Percentiles rank a stretch among this genome's conserved stretches.
Conservation (phyloP, 805 yeast species). For the Yarrowia sp. region DNA sequence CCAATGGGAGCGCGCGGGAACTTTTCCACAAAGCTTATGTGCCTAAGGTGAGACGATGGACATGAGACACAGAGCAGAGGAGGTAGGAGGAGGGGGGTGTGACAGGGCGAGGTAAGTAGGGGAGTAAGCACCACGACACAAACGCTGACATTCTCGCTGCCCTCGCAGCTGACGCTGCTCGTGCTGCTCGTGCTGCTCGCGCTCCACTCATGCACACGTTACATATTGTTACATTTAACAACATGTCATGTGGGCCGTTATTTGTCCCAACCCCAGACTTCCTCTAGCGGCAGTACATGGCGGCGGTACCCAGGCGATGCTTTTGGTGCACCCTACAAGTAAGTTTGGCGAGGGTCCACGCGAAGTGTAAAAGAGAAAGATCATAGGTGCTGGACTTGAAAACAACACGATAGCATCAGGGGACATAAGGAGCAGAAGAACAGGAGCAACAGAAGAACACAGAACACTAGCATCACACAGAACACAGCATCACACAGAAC, state of each 20-base stretch:
- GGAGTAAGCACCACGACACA: too few species aligned
- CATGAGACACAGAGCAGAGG: not conserved
- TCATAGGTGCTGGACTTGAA: too few species aligned
- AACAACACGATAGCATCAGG: too few species aligned
- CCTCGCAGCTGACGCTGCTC: too few species aligned
- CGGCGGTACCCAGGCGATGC: not conserved
- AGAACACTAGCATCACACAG: not conserved
- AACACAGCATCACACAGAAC: not conserved
- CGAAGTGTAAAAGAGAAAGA: too few species aligned
- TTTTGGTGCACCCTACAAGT: too few species aligned
- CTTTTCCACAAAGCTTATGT: not conserved
- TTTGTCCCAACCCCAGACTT: constrained; percentile 27
- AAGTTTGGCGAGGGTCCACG: too few species aligned
- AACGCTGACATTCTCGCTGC: too few species aligned
- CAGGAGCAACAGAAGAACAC: too few species aligned
- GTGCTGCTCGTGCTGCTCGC: not conserved
- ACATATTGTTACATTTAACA: constrained; percentile 33
- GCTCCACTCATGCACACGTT: constrained; percentile 24
- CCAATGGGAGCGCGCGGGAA: constrained; percentile 23
- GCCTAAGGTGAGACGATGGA: not conserved
- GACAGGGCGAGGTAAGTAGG: too few species aligned
- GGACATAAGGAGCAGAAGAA: too few species aligned
- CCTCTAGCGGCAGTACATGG: constrained; percentile 37
- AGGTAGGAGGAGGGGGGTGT: not conserved
- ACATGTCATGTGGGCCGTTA: constrained; percentile 4